Conservation (phyloP, 2,329 filamentous ascomycete genomes). For the Fusarium haematococcum region DNA sequence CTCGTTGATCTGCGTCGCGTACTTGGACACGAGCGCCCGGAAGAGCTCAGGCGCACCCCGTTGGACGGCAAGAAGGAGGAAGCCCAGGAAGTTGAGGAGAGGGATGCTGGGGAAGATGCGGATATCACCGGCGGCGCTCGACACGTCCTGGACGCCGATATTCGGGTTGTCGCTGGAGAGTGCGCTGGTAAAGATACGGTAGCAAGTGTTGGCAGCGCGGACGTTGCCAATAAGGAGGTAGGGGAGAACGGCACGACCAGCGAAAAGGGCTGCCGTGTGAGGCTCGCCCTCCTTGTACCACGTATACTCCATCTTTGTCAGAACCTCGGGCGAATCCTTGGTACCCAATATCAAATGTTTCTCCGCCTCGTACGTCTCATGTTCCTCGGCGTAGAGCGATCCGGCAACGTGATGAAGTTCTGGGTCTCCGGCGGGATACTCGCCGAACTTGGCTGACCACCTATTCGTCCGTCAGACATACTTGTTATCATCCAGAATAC, state of each 20-base stretch:
- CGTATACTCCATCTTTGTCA: slow-evolving; percentile 87
- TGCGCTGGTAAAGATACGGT: slow-evolving; percentile 70
- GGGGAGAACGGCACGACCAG: slow-evolving; percentile 86
- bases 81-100: slow-evolving; percentile 92
- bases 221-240: slow-evolving; percentile 93
- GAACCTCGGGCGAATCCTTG: slow-evolving; percentile 83
- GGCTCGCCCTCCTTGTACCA: slow-evolving; percentile 94
- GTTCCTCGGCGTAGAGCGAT: slow-evolving; percentile 89
- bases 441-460: slow-evolving; percentile 89
- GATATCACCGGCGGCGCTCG: slow-evolving; percentile 77
- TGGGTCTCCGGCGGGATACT: slow-evolving; percentile 90
- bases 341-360: slow-evolving; percentile 90
- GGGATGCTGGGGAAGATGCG: slow-evolving; percentile 91
- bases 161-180: slow-evolving; percentile 56
- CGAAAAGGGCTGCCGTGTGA: slow-evolving; percentile 88
- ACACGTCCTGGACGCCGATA: slow-evolving; percentile 84
- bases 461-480: slow-evolving; percentile 41
- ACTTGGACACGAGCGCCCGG: slow-evolving; percentile 84
- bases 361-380: slow-evolving; percentile 94
- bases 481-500: background rate
- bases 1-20: slow-evolving; percentile 82
- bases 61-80: slow-evolving; percentile 86
- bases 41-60: slow-evolving; percentile 83
- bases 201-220: slow-evolving; percentile 85
- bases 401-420: slow-evolving; percentile 95